These are phyloP conservation scores for Fraxinus pennsylvanica DNA, from an alignment of 257 asterid species.

Conservation along the genomic window DNA sequence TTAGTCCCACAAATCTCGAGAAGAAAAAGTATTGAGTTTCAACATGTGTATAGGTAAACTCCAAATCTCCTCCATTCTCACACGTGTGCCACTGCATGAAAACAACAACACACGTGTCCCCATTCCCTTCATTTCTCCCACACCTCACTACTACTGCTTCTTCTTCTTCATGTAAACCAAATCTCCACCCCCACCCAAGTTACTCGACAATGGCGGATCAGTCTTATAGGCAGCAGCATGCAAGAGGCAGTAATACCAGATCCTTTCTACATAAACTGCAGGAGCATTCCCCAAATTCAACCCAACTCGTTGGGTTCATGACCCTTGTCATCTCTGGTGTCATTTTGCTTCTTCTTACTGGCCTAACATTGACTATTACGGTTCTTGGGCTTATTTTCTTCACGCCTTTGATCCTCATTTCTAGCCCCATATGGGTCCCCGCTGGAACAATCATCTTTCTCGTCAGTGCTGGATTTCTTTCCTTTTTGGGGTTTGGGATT, in stretches of 20 bases:
- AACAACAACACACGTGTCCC: slow-evolving; percentile 49
- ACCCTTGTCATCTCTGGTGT: slow-evolving; percentile 70
- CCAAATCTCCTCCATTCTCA: slow-evolving; percentile 18
- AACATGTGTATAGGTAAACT: slow-evolving; percentile 17
- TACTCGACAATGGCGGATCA: slow-evolving; percentile 55
- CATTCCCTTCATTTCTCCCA: slow-evolving; percentile 30
- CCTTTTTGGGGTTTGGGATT: slow-evolving; percentile 52
- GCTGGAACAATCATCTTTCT: slow-evolving; percentile 49
- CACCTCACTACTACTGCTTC: slow-evolving; percentile 10
- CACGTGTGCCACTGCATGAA: slow-evolving; percentile 75
- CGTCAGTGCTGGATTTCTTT: slow-evolving; percentile 46
- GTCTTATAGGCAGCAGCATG: slow-evolving; percentile 4
- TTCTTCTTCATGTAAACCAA: not conserved
- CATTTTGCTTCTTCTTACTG: slow-evolving; percentile 73
- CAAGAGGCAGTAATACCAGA: slow-evolving; percentile 11
- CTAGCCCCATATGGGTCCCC: slow-evolving; percentile 87
- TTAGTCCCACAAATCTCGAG: not conserved
- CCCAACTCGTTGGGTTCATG: slow-evolving; percentile 66
- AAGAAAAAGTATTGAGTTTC: slow-evolving; percentile 30
- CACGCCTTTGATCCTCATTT: slow-evolving; percentile 60
- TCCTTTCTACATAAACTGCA: slow-evolving; percentile 51
- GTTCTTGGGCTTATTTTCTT: slow-evolving; percentile 61
- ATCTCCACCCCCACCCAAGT: not conserved
- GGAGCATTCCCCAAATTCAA: slow-evolving; percentile 58
- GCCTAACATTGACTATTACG: slow-evolving; percentile 66